Evolutionary conservation across 345 rosid species (phyloP).

Genomic region (Pseudoturritis turrita): DNA sequence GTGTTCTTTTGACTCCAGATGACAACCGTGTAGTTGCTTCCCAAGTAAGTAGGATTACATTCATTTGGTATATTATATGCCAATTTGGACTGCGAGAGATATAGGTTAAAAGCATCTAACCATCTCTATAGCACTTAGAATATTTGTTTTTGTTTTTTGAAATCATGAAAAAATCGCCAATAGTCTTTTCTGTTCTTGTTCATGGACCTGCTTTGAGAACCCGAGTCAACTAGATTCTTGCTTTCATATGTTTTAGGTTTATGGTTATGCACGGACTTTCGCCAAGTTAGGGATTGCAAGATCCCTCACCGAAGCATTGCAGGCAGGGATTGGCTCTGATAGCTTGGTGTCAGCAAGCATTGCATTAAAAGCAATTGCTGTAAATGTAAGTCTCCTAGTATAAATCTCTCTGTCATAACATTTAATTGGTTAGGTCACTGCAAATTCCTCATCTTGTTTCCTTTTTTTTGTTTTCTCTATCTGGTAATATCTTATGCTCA

Average conservation of each 20-base stretch:
- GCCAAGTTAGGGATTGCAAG: constrained; percentile 74
- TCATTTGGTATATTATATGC: background rate
- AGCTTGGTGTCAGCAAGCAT: constrained; percentile 72
- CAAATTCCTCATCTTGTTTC: background rate
- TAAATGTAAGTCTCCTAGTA: constrained; percentile 56
- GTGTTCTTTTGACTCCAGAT: constrained; percentile 74
- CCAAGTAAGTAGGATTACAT: constrained; percentile 50
- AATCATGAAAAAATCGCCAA: background rate
- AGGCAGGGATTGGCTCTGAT: constrained; percentile 62
- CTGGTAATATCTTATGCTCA: background rate
- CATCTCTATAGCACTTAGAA: background rate
- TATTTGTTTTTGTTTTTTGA: background rate
- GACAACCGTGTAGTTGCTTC: constrained; percentile 95
- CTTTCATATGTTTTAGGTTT: constrained; percentile 53
- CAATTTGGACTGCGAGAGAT: background rate
- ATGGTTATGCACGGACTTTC: constrained; percentile 85
- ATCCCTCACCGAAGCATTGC: constrained; percentile 66
- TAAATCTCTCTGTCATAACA: background rate
- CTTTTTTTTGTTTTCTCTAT: background rate
- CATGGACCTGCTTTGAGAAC: background rate
- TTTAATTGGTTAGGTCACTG: background rate
- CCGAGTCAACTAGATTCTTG: background rate
- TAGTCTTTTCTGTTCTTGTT: background rate
- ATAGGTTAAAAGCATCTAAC: background rate
- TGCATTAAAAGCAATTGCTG: constrained; percentile 79